These are phyloP conservation scores for Pezicula radicicola DNA, from an alignment of 2,329 filamentous ascomycete species.

Conservation along the genomic window DNA sequence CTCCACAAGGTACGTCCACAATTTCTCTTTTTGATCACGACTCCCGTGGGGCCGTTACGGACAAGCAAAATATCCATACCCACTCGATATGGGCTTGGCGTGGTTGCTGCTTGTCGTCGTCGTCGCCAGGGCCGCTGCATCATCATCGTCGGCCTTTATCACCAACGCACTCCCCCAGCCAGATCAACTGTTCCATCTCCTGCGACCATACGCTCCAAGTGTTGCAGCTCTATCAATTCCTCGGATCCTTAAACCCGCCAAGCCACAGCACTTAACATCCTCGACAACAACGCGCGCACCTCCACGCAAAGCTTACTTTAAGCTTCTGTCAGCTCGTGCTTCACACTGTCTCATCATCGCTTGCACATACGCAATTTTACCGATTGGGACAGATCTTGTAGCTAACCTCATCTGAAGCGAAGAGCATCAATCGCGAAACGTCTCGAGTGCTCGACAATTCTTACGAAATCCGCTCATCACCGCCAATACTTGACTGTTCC, in stretches of 20 bases:
- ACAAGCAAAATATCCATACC: too few relatives aligned
- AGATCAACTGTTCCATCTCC: too few relatives aligned
- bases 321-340: constrained; percentile 26
- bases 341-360: constrained; percentile 23
- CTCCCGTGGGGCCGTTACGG: too few relatives aligned
- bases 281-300: background rate
- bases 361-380: constrained; percentile 10
- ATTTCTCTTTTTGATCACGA: too few relatives aligned
- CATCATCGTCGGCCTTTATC: too few relatives aligned
- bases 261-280: background rate
- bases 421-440: constrained; percentile 18
- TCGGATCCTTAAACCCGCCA: background rate
- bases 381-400: constrained; percentile 11
- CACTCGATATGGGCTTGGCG: too few relatives aligned
- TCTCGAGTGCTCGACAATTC: constrained; percentile 18
- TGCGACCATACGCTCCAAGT: background rate
- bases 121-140: too few relatives aligned
- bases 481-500: constrained; percentile 9
- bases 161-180: too few relatives aligned
- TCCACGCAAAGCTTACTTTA: constrained; percentile 11
- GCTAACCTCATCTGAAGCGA: constrained; percentile 27
- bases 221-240: background rate
- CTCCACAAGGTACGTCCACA: too few relatives aligned
- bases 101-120: too few relatives aligned
- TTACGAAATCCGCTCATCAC: constrained; percentile 6